Conservation (phyloP, 2,329 filamentous ascomycete species). For the Penicillium paneum region DNA sequence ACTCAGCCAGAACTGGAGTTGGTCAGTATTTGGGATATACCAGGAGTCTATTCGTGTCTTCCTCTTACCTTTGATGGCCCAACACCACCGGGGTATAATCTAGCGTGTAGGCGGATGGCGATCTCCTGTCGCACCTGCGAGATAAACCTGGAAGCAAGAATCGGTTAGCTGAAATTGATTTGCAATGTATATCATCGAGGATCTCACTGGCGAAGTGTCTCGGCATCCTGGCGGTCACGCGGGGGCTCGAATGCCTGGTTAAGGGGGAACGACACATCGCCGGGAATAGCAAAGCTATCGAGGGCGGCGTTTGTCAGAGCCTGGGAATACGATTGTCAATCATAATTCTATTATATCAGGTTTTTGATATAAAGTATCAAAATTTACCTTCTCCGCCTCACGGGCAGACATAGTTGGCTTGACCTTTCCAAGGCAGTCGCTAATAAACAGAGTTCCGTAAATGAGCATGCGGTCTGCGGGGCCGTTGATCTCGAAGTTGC, state of each 20-base stretch:
- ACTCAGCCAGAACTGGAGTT: conserved; percentile 88
- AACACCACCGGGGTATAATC: conserved; percentile 76
- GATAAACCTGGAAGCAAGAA: conserved; percentile 50
- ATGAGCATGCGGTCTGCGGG: conserved; percentile 90
- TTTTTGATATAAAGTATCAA: not conserved
- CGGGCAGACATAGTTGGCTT: conserved; percentile 66
- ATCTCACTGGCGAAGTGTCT: conserved; percentile 77
- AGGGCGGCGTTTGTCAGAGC: conserved; percentile 87
- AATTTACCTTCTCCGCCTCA: conserved; percentile 61
- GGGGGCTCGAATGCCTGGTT: conserved; percentile 97
- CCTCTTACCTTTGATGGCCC: conserved; percentile 60
- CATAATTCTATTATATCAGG: not conserved
- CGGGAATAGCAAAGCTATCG: conserved; percentile 92
- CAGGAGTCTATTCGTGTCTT: not conserved
- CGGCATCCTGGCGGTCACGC: conserved; percentile 80
- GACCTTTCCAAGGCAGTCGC: conserved; percentile 85
- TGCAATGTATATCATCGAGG: not conserved
- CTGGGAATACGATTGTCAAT: conserved; percentile 48
- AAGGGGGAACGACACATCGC: conserved; percentile 86
- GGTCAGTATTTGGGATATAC: conserved; percentile 13
- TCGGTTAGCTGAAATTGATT: not conserved
- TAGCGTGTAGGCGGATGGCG: conserved; percentile 73
- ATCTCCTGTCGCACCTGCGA: conserved; percentile 92
- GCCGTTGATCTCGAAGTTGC: conserved; percentile 98
- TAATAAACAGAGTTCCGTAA: conserved; percentile 94